Conservation (phyloP, 1,284 basidiomycete genomes). For the Leccinum pseudoinsigne region DNA sequence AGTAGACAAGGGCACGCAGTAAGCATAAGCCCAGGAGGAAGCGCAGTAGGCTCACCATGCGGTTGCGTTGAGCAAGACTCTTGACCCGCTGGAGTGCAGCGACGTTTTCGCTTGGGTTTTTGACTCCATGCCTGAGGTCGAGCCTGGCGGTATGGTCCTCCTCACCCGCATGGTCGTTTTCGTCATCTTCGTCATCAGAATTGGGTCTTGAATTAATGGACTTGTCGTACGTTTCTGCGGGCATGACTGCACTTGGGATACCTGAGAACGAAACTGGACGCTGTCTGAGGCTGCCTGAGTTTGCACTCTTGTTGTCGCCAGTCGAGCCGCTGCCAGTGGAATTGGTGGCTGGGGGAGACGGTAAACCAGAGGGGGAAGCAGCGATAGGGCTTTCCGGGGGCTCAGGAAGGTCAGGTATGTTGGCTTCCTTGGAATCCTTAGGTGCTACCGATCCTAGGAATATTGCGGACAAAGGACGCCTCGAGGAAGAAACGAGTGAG, state of each 20-base stretch:
- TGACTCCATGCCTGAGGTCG: slow-evolving; percentile 40
- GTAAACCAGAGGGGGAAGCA: slow-evolving; percentile 58
- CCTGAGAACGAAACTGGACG: slow-evolving; percentile 35
- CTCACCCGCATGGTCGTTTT: slow-evolving; percentile 60
- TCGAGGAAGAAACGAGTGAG: slow-evolving; percentile 34
- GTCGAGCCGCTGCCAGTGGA: slow-evolving; percentile 78
- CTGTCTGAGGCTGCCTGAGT: slow-evolving; percentile 46
- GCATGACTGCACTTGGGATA: slow-evolving; percentile 33
- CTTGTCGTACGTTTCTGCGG: slow-evolving; percentile 34
- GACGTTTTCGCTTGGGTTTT: slow-evolving; percentile 49
- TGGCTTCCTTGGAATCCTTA: slow-evolving; percentile 30
- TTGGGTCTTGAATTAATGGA: slow-evolving; percentile 28
- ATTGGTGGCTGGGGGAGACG: slow-evolving; percentile 78
- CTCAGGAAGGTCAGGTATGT: slow-evolving; percentile 65
- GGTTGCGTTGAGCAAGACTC: slow-evolving; percentile 68
- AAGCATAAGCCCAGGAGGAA: slow-evolving; percentile 11
- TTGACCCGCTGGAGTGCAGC: slow-evolving; percentile 64
- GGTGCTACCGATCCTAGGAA: slow-evolving; percentile 36
- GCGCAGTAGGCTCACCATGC: slow-evolving; percentile 49
- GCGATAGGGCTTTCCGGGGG: slow-evolving; percentile 58
- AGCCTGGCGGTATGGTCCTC: slow-evolving; percentile 70
- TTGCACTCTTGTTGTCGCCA: slow-evolving; percentile 56
- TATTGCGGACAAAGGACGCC: slow-evolving; percentile 38
- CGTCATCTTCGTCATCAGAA: slow-evolving; percentile 50
- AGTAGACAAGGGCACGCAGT: slow-evolving; percentile 19